Evolutionary conservation across 768 basidiomycete species (phyloP), one percentile per base, ranked within the genome.

Genomic region (Pholiota microspora): DNA sequence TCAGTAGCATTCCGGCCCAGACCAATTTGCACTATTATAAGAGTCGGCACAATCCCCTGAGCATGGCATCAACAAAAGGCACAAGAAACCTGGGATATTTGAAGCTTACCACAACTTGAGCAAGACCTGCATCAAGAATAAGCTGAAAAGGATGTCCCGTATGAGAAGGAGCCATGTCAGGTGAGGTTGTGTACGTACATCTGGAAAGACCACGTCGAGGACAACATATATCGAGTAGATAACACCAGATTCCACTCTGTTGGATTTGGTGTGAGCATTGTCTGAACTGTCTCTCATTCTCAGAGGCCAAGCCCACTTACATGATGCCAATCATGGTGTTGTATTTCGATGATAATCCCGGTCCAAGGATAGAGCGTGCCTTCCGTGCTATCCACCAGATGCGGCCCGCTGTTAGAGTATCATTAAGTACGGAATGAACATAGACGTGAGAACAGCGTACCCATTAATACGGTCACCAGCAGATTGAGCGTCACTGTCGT

Each of bases 371-470:
- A 38, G 56, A 36, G 29, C 59, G 60, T 25, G 65, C 59, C 24
- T 67, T 66, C 51, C 64, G 62, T 54, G 60, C 61, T 49, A 69
- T 67, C 67, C 65, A 70, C 67, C 67, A 70, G 24, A 69, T 68
- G 23, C 67, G 64, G 40, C 63, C 64, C 45, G 67, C 69, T 70
- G 55, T 36, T 51, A 36, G 25, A 47, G 34, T 36, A 47, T 31
- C 54, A 35, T 34, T 44, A 46, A 49, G 51, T 55, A 40, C 47
- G 45, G 38, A 46, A 52, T 31, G 47, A 27, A 7, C 21, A 45
- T 27, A 54, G 15, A 46, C 56, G 57, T 60, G 62, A 55, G 59
- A 59, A 54, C 28, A 21, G 34, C 62, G 27, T 53, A 67, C 70
- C 68, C 62, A 68, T 69, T n/a, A 71, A 58, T 23, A 55, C 54